These are phyloP conservation scores for Guadua angustifolia DNA, from an alignment of 176 grass and related monocot species.

Conservation along the genomic window DNA sequence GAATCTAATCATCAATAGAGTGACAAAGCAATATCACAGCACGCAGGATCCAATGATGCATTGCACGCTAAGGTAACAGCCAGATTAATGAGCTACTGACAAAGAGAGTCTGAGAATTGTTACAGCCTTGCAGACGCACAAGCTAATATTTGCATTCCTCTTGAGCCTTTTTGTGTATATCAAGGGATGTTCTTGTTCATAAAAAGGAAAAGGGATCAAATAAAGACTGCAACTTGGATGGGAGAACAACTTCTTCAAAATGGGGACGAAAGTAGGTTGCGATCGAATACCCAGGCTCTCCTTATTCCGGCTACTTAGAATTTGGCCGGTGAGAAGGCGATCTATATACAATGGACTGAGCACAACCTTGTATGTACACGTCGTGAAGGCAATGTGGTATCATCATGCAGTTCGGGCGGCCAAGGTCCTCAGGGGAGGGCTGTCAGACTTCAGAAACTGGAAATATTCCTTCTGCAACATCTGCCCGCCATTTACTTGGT, in stretches of 20 bases:
- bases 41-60: neutral
- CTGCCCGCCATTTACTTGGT: conserved; percentile 78
- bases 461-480: conserved; percentile 80
- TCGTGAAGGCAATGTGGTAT: neutral
- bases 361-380: conserved; percentile 58
- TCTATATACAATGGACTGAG: conserved; percentile 48
- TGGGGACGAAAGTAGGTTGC: conserved; percentile 3
- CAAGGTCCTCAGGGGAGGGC: conserved; percentile 4
- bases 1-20: too few species aligned
- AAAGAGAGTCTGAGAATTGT: neutral
- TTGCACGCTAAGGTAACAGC: conserved; percentile 5
- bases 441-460: conserved; percentile 60
- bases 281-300: conserved; percentile 30
- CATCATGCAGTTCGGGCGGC: neutral
- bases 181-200: neutral
- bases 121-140: conserved; percentile 18
- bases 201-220: neutral
- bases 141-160: neutral
- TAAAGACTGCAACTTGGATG: conserved; percentile 17
- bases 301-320: conserved; percentile 51
- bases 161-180: conserved; percentile 4
- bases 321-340: conserved; percentile 30
- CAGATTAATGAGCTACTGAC: neutral
- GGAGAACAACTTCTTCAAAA: conserved; percentile 21
- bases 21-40: too few species aligned